Base-by-base conservation (phyloP, 352 stramenopile species). In the Elongisporangium undulatum region DNA sequence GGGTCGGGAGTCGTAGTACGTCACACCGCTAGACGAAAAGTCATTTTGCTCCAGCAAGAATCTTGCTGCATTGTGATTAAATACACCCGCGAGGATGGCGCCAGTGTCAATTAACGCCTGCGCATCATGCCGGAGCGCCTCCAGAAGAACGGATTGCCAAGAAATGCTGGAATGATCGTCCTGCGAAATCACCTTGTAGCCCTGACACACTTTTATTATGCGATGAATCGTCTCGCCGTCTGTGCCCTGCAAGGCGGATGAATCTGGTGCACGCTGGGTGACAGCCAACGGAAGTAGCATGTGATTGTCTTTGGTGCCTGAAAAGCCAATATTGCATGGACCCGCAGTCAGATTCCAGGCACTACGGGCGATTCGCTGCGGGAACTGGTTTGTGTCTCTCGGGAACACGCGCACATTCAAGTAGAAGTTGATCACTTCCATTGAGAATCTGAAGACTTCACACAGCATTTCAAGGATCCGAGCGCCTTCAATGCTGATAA, bases 251-350 rank as follows among this genome's bases (percentile, higher is more conserved):
- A 97, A 34, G 0, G 68, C 56, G 21, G 69, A 56, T 5, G 86
- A 78, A 4, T 74, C 48, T 3, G 86, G 81, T 52, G 92, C 82
- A 12, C 56, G 66, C 58, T 96, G 87, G 0, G 51, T 56, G 21
- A 96, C 79, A 17, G 88, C 79, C 0, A 86, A 22, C 3, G 88
- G 90, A 4, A 97, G 67, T 55, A 97, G 52, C 0, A 69, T 70
- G 15, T 96, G 85, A 26, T 90, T 96, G 61, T 97, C 89, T 59
- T 97, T 97, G 13, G 89, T 97, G 0, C 89, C 91, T 0, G 87
- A 97, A 57, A 97, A 97, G 2, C 90, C 90, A 19, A 95, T 72
- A 1, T 87, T 87, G 29, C 29, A 41, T 41, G 29, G 29, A 6
- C 29, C 29, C 16, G 79, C 60, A 15, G 50, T 59, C 0, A 92